phyloP scores from a whole-genome alignment of 768 basidiomycete genomes.

The Agrocybe pediades region DNA sequence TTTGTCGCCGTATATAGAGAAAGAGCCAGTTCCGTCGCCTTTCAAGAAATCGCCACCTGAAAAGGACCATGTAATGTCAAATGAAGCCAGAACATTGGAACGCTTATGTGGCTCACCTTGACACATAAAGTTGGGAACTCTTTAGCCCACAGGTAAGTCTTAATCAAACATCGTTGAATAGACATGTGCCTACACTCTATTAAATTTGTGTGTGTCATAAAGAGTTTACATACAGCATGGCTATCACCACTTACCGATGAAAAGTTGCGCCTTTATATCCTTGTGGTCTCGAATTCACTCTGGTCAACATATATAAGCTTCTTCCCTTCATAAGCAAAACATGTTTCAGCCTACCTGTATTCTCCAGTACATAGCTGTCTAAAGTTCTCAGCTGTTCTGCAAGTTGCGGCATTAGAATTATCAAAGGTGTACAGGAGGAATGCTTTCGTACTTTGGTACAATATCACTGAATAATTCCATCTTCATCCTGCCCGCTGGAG shows the following conservation, averaged over 20 bases:
- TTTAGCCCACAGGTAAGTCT: slow-evolving; percentile 29
- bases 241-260: slow-evolving; percentile 65
- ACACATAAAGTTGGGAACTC: slow-evolving; percentile 94
- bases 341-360: slow-evolving; percentile 58
- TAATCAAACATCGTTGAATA: background rate
- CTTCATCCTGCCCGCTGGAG: slow-evolving; percentile 91
- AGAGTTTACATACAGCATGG: background rate
- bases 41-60: slow-evolving; percentile 93
- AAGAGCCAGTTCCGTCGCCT: slow-evolving; percentile 92
- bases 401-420: background rate
- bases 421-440: background rate
- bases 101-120: slow-evolving; percentile 58
- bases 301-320: slow-evolving; percentile 26
- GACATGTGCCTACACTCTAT: slow-evolving; percentile 65
- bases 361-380: slow-evolving; percentile 98
- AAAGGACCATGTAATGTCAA: background rate
- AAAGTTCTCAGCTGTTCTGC: slow-evolving; percentile 96
- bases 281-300: slow-evolving; percentile 83
- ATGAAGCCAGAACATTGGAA: background rate
- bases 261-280: slow-evolving; percentile 93
- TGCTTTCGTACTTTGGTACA: slow-evolving; percentile 77
- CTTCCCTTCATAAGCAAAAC: background rate
- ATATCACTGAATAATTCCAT: slow-evolving; percentile 98
- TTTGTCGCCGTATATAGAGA: slow-evolving; percentile 96
- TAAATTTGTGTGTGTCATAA: slow-evolving; percentile 17